Evolutionary conservation across 768 basidiomycete species (phyloP), one percentile per base, ranked within the genome.

Genomic region (Xanthoconium purpureum): DNA sequence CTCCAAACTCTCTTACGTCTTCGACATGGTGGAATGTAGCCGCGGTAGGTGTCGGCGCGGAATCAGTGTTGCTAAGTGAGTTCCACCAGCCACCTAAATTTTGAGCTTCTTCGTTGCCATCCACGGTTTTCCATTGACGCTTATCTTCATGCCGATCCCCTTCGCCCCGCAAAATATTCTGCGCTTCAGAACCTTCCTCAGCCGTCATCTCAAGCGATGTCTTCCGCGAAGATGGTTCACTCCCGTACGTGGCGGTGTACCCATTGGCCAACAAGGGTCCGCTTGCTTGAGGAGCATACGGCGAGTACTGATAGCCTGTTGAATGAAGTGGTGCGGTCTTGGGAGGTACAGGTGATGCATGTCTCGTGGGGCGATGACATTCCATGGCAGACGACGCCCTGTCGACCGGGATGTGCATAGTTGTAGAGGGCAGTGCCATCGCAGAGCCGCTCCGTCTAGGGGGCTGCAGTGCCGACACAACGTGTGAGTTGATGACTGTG

Each of bases 381-480:
- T 90, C 91, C 80, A 89, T 82, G 3, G 89, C 89, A 38, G 91
- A 91, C 7, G 87, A 83, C 0, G 89, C 82, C 44, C 89, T 79
- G 66, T 91, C 88, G 52, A 88, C 81, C 5, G 77, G 83, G 32
- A 74, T 61, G 36, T 80, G 77, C 61, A 78, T 75, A 5, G 77
- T 70, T n/a, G 77, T 65, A 15, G 80, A 70, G 18, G 82, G 78
- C 20, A 77, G 58, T 12, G 84, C 81, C 79, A 87, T 81, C 1
- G 88, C 87, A 30, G 91, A 92, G 5, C 86, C 87, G 52, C 81
- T 84, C 50, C 87, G 77, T 33, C 77, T 77, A 9, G 84, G 83
- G 40, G 82, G 78, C 12, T 77, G 68, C 18, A 71, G 62, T 5
- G 70, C 58, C 15, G 73, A 63, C 52, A 70, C 70, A 66, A 51